These are phyloP conservation scores for Gremmenia infestans DNA, from an alignment of 2,329 filamentous ascomycete genomes.

Conservation along the genomic window DNA sequence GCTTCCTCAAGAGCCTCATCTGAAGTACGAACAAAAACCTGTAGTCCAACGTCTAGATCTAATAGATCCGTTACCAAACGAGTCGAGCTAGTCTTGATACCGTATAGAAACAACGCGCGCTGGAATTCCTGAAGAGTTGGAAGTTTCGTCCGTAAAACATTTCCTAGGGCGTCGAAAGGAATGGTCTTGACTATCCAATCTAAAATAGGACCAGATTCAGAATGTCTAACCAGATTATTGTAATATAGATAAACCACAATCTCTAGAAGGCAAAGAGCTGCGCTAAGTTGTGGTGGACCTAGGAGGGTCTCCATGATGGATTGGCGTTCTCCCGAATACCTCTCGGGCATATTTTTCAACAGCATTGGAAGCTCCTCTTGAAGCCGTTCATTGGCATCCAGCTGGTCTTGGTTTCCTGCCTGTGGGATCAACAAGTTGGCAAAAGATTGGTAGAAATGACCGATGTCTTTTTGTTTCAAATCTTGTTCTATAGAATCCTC, in stretches of 20 bases:
- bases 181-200: neutral
- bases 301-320: neutral
- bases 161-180: neutral
- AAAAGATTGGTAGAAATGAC: neutral
- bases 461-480: neutral
- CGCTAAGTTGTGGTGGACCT: neutral
- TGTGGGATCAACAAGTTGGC: neutral
- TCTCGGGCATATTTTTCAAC: neutral
- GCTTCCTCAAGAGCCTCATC: neutral
- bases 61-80: neutral
- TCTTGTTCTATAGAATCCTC: neutral
- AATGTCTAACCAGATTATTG: neutral
- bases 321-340: neutral
- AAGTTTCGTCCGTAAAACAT: neutral
- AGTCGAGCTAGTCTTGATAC: neutral
- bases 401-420: neutral
- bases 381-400: neutral
- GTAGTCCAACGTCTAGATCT: neutral
- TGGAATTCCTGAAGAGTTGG: neutral
- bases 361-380: neutral
- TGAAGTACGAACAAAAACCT: neutral
- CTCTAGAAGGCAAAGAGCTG: neutral
- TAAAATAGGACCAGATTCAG: neutral
- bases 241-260: neutral
- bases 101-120: neutral